Evolutionary conservation across 805 yeast species (phyloP).

Genomic region (Starmerella floris): DNA sequence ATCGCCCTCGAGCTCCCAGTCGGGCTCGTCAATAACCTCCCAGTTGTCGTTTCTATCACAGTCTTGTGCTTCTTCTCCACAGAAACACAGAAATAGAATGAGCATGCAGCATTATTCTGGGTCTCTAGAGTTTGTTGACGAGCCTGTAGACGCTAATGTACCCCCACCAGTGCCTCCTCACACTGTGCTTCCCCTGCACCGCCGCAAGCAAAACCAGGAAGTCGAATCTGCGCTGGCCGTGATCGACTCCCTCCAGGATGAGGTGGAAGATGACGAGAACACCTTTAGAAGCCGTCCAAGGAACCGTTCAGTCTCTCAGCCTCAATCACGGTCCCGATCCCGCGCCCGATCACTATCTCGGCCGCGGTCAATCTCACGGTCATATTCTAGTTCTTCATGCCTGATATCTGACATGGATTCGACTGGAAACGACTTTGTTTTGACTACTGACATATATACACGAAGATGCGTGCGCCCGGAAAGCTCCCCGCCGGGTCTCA

Average conservation of each 20-base stretch:
- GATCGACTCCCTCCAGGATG: constrained; percentile 11
- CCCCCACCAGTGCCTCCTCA: constrained; percentile 21
- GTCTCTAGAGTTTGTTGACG: background rate
- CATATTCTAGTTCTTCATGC: background rate
- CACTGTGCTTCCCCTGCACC: background rate
- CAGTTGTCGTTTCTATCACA: constrained; percentile 12
- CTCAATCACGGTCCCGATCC: constrained; percentile 21
- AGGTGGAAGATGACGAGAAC: constrained; percentile 1
- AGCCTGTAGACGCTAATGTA: constrained; percentile 12
- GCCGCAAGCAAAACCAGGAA: background rate
- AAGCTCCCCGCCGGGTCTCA: background rate
- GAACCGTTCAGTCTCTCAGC: background rate
- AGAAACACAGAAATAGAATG: background rate
- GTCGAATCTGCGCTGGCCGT: constrained; percentile 13
- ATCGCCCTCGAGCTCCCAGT: constrained; percentile 4
- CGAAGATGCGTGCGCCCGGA: constrained; percentile 15
- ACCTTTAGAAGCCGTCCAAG: background rate
- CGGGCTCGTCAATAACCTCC: constrained; percentile 10
- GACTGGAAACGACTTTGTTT: background rate
- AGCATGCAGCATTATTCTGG: background rate
- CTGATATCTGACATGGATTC: background rate
- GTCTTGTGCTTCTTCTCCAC: background rate
- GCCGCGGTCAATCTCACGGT: constrained; percentile 2
- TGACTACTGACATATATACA: constrained; percentile 16
- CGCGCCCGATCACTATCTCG: background rate